Percentiles rank a stretch among this genome's conserved stretches.
These are phyloP conservation scores for Lentinula guzmanii DNA, from an alignment of 768 basidiomycete species.

Conservation along the genomic window DNA sequence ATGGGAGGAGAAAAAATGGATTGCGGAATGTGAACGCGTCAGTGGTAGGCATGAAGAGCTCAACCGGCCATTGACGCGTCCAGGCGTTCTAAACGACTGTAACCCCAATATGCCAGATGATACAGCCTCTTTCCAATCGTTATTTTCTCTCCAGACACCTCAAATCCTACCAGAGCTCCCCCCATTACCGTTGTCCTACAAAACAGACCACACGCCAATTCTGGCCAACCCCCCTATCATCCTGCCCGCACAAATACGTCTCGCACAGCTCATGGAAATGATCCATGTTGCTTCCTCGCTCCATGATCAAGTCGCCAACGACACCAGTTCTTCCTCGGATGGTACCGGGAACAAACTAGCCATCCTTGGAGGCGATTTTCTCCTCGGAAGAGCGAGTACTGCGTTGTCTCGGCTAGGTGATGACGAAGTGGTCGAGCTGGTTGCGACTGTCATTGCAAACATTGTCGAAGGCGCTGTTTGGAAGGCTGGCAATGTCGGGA, in stretches of 20 bases:
- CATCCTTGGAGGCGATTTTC: slow-evolving; percentile 92
- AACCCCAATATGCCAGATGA: slow-evolving; percentile 84
- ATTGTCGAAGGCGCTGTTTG: slow-evolving; percentile 96
- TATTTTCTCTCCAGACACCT: slow-evolving; percentile 44
- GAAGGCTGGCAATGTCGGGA: slow-evolving; percentile 45
- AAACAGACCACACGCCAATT: slow-evolving; percentile 7
- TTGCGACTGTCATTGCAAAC: slow-evolving; percentile 88
- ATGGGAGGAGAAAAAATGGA: slow-evolving; percentile 59
- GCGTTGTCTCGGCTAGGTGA: slow-evolving; percentile 84
- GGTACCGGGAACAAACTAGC: slow-evolving; percentile 83
- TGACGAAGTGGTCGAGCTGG: slow-evolving; percentile 87
- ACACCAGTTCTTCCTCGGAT: slow-evolving; percentile 53
- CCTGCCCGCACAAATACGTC: slow-evolving; percentile 84
- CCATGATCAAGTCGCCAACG: slow-evolving; percentile 87
- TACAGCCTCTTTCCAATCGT: slow-evolving; percentile 58
- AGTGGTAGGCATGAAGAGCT: slow-evolving; percentile 52
- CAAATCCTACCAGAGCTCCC: slow-evolving; percentile 23
- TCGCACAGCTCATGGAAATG: slow-evolving; percentile 98
- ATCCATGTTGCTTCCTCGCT: slow-evolving; percentile 92
- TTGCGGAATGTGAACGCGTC: slow-evolving; percentile 50
- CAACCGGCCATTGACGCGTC: slow-evolving; percentile 71
- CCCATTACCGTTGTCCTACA: slow-evolving; percentile 10
- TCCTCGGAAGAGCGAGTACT: slow-evolving; percentile 86
- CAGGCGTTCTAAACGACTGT: slow-evolving; percentile 86
- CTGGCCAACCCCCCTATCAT: slow-evolving; percentile 34